Conservation (phyloP, 805 yeast genomes). For the Tetrapisispora fleetii region DNA sequence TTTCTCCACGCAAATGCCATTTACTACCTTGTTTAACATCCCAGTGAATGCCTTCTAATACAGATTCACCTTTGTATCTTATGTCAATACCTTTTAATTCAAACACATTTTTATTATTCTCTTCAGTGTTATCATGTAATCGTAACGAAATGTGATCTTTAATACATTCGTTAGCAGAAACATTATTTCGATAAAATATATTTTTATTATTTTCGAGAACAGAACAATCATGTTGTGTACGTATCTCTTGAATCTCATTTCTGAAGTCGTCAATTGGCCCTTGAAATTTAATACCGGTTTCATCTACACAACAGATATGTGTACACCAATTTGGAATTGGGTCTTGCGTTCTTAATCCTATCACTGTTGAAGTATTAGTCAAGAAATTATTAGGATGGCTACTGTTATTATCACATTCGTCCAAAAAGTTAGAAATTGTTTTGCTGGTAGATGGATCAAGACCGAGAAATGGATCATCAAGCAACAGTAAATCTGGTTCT, state of each 20-base stretch:
- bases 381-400: neutral
- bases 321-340: slow-evolving; percentile 70
- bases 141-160: slow-evolving; percentile 12
- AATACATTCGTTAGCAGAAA: slow-evolving; percentile 15
- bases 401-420: slow-evolving; percentile 11
- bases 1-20: slow-evolving; percentile 84
- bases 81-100: slow-evolving; percentile 57
- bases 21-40: slow-evolving; percentile 57
- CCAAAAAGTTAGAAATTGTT: slow-evolving; percentile 39
- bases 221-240: slow-evolving; percentile 5
- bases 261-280: slow-evolving; percentile 35
- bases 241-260: slow-evolving; percentile 13
- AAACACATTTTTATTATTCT: slow-evolving; percentile 19
- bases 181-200: neutral
- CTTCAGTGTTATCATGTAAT: neutral
- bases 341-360: slow-evolving; percentile 76
- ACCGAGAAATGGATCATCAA: slow-evolving; percentile 92
- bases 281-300: slow-evolving; percentile 38
- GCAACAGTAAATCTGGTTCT: slow-evolving; percentile 53
- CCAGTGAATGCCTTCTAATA: slow-evolving; percentile 58
- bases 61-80: slow-evolving; percentile 50
- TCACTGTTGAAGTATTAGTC: slow-evolving; percentile 37
- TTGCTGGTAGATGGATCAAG: slow-evolving; percentile 66
- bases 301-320: slow-evolving; percentile 52
- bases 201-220: neutral